Percentiles rank a stretch among this genome's conserved stretches.
These are phyloP conservation scores for Solanum okadae DNA, from an alignment of 257 asterid genomes.

Conservation along the genomic window DNA sequence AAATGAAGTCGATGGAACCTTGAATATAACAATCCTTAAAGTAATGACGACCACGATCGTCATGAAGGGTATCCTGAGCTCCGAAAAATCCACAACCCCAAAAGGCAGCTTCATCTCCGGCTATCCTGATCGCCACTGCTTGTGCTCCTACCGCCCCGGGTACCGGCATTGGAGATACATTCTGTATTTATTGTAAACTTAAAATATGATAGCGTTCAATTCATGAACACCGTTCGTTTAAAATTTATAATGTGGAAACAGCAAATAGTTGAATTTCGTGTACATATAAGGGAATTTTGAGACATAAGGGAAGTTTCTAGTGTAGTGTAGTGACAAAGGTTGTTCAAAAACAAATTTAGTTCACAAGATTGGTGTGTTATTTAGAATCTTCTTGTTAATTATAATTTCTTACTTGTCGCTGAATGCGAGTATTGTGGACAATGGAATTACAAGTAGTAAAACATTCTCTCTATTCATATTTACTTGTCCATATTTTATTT, in stretches of 20 bases:
- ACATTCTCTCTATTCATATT: background rate
- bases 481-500: no score
- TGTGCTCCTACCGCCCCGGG: constrained; percentile 88
- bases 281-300: background rate
- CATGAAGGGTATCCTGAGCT: constrained; percentile 90
- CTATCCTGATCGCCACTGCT: constrained; percentile 79
- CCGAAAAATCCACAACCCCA: constrained; percentile 97
- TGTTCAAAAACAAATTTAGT: background rate
- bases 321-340: background rate
- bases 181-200: constrained; percentile 23
- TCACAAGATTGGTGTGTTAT: background rate
- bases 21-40: constrained; percentile 82
- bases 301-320: background rate
- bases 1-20: constrained; percentile 89
- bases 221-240: background rate
- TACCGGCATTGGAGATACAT: constrained; percentile 72
- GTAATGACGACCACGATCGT: constrained; percentile 88
- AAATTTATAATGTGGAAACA: background rate
- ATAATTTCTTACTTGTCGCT: background rate
- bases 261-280: background rate
- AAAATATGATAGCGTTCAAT: background rate
- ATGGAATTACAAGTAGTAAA: background rate
- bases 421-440: background rate
- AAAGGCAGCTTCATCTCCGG: constrained; percentile 71
- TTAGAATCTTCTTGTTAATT: background rate